These are phyloP conservation scores for Umbelopsis ramanniana DNA, from an alignment of 192 early-diverging fungal species.

Conservation along the genomic window DNA sequence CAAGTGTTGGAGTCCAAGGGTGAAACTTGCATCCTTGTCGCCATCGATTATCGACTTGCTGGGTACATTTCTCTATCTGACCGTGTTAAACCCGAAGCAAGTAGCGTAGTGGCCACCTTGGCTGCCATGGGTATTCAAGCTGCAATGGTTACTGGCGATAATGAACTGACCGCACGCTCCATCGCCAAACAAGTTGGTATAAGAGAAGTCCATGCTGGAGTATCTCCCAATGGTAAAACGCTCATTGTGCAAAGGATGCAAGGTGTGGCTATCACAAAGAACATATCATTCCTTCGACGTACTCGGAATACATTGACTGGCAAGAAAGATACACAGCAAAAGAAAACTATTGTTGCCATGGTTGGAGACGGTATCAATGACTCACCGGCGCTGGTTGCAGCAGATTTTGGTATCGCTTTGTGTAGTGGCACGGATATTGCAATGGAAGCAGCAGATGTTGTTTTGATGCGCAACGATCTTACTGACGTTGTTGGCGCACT, in stretches of 20 bases:
- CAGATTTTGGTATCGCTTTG: slow-evolving; percentile 88
- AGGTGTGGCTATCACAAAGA: slow-evolving; percentile 3
- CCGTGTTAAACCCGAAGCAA: slow-evolving; percentile 78
- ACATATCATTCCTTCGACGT: not conserved
- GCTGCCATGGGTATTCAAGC: slow-evolving; percentile 75
- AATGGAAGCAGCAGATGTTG: slow-evolving; percentile 91
- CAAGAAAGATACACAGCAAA: not conserved
- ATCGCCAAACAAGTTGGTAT: slow-evolving; percentile 88
- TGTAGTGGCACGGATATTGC: slow-evolving; percentile 94
- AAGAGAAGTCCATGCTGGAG: slow-evolving; percentile 83
- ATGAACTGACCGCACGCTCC: slow-evolving; percentile 77
- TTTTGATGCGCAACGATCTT: slow-evolving; percentile 90
- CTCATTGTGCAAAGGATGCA: slow-evolving; percentile 77
- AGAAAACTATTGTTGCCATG: slow-evolving; percentile 77
- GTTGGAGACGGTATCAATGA: slow-evolving; percentile 98
- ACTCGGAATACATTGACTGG: not conserved
- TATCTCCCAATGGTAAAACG: slow-evolving; percentile 90
- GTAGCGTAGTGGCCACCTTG: slow-evolving; percentile 70
- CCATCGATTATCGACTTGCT: slow-evolving; percentile 58
- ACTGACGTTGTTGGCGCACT: slow-evolving; percentile 85
- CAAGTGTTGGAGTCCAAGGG: slow-evolving; percentile 66
- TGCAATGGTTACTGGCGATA: slow-evolving; percentile 95
- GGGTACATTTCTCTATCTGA: slow-evolving; percentile 88
- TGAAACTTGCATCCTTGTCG: slow-evolving; percentile 81
- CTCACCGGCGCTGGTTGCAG: slow-evolving; percentile 83